Conservation (phyloP, 306 rosid species). For the Vicia faba region DNA sequence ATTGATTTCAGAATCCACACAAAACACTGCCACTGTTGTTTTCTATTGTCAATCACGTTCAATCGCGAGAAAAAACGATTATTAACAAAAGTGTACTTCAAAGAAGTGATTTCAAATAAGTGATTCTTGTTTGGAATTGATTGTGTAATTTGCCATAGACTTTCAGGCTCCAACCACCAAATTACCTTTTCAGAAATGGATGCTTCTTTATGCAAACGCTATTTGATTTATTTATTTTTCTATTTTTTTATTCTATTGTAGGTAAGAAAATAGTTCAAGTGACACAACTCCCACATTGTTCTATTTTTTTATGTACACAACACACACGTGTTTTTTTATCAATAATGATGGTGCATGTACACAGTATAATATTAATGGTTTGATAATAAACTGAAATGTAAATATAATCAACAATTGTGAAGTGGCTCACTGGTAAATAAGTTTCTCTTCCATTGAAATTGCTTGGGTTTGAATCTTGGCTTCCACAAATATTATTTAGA, state of each 20-base stretch:
- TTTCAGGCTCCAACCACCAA: neutral
- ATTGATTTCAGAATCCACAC: neutral
- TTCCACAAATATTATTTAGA: too few species aligned
- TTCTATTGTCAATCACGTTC: neutral
- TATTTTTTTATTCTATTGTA: neutral
- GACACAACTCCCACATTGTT: too few species aligned
- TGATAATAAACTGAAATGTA: too few species aligned
- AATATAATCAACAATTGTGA: too few species aligned
- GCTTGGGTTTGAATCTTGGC: too few species aligned
- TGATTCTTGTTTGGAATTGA: neutral
- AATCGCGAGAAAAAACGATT: slow-evolving; percentile 25
- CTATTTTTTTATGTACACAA: too few species aligned
- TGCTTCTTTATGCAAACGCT: neutral
- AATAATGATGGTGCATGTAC: too few species aligned
- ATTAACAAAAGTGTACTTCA: neutral
- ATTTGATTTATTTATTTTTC: neutral
- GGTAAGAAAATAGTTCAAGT: neutral
- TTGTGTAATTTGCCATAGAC: neutral
- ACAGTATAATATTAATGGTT: too few species aligned
- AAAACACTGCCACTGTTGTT: slow-evolving; percentile 16
- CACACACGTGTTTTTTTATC: too few species aligned
- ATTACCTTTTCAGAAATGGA: neutral
- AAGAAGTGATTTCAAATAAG: neutral
- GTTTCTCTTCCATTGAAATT: too few species aligned
- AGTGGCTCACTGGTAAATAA: too few species aligned